Conservation (phyloP, 306 rosid genomes). For the Mimosa bimucronata region DNA sequence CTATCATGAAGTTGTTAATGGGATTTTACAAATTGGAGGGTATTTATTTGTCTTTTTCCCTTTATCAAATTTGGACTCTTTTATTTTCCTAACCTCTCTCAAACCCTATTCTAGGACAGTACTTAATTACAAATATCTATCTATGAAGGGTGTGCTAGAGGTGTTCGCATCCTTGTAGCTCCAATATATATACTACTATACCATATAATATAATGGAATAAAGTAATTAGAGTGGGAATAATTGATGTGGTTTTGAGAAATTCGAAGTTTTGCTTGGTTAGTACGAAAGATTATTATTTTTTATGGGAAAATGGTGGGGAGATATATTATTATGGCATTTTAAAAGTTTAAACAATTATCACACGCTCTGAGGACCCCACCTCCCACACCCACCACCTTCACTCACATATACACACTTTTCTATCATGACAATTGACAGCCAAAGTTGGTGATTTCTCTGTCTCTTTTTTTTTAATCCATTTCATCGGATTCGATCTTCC, state of each 20-base stretch:
- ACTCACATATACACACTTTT: slow-evolving; percentile 9
- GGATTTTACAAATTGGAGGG: too few relatives aligned
- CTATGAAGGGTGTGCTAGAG: not conserved
- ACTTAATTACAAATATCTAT: not conserved
- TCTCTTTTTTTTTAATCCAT: not conserved
- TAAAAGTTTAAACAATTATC: slow-evolving; percentile 17
- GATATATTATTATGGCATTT: not conserved
- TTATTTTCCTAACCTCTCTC: not conserved
- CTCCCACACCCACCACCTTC: slow-evolving; percentile 42
- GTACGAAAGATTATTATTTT: slow-evolving; percentile 45
- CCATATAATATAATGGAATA: not conserved
- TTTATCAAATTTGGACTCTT: not conserved
- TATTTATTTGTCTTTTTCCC: too few relatives aligned
- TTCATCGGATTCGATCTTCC: slow-evolving; percentile 64
- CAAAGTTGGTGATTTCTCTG: slow-evolving; percentile 16
- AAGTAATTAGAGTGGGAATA: not conserved
- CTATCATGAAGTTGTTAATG: too few relatives aligned
- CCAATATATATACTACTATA: not conserved
- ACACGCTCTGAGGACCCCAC: slow-evolving; percentile 49
- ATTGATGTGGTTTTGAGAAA: slow-evolving; percentile 15
- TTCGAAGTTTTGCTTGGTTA: slow-evolving; percentile 58
- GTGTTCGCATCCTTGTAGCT: not conserved
- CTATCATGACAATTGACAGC: slow-evolving; percentile 33
- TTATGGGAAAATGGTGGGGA: not conserved
- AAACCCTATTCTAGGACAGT: not conserved